Evolutionary conservation across 2,329 filamentous ascomycete genomes (phyloP).

Genomic region (Monosporascus cannonballus): DNA sequence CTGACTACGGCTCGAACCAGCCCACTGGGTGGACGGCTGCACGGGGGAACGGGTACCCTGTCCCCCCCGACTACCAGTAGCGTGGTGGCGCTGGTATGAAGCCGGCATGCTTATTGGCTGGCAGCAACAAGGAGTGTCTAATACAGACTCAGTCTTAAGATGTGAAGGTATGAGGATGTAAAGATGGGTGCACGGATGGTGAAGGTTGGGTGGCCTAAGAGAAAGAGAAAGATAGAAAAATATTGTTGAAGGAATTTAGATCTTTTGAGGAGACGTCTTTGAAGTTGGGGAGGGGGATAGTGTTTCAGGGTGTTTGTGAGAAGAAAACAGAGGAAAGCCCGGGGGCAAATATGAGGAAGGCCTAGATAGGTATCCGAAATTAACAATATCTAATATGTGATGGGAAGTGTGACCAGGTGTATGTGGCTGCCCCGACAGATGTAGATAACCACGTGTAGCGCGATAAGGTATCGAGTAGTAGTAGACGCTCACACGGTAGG

Average conservation of each 20-base stretch:
- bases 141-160: too few relatives aligned
- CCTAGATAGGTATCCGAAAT: not conserved
- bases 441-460: too few relatives aligned
- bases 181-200: not conserved
- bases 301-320: not conserved
- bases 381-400: too few relatives aligned
- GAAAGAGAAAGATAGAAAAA: not conserved
- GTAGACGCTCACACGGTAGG: not conserved
- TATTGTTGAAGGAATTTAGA: too few relatives aligned
- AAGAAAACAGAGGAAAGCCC: not conserved
- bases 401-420: too few relatives aligned
- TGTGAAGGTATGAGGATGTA: not conserved
- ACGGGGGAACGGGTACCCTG: not conserved
- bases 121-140: not conserved
- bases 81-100: not conserved
- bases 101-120: not conserved
- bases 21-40: not conserved
- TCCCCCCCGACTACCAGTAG: not conserved
- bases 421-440: too few relatives aligned
- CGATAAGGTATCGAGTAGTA: too few relatives aligned
- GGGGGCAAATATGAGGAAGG: not conserved
- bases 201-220: not conserved
- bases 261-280: too few relatives aligned
- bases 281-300: not conserved
- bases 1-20: not conserved